Evolutionary conservation across 2,329 filamentous ascomycete species (phyloP), one percentile per base, ranked within the genome.

Genomic region (Diaporthe velutina): DNA sequence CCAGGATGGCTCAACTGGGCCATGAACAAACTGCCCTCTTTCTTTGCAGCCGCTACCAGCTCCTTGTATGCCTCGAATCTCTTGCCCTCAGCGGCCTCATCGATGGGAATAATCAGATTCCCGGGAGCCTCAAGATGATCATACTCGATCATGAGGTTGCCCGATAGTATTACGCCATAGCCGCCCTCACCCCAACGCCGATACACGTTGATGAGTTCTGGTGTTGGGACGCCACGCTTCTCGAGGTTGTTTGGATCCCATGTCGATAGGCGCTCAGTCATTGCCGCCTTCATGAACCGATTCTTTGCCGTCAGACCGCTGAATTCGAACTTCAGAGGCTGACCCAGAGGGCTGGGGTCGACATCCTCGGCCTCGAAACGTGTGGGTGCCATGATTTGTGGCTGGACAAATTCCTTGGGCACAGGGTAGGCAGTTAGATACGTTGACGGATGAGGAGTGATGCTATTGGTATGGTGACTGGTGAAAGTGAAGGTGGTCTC

Each of bases 231-330:
- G 1, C 85, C 85, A 58, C 92, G 87, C 9, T 85, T 85, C 40
- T 87, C 82, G 17, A 89, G 78, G 67, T 90, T 85, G 30, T 86
- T 86, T 3, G 87, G 83, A 75, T 90, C 86, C 90, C 90, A 94
- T 3, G 89, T 90, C 0, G 90, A 89, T 19, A 93, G 83, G 10
- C 88, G 85, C 80, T 94, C 92, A 2, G 89, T 90, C 92, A 94
- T 93, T 55, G 92, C 89, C 8, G 85, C 90, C 81, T 94, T 94
- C 77, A 93, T 81, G 79, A 93, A 91, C n/a, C 91, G 86, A 80
- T 93, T 94, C 55, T 87, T 88, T 2, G 91, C 91, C 2, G 86
- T 88, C 73, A 84, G 86, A 70, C 87, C 86, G 55, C 88, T 88
- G 81, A 90, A 89, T 35, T 83, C 81, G 76, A 89, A 89, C 25